Evolutionary conservation across 768 basidiomycete species (phyloP).

Genomic region (Amanita pallidorosea): DNA sequence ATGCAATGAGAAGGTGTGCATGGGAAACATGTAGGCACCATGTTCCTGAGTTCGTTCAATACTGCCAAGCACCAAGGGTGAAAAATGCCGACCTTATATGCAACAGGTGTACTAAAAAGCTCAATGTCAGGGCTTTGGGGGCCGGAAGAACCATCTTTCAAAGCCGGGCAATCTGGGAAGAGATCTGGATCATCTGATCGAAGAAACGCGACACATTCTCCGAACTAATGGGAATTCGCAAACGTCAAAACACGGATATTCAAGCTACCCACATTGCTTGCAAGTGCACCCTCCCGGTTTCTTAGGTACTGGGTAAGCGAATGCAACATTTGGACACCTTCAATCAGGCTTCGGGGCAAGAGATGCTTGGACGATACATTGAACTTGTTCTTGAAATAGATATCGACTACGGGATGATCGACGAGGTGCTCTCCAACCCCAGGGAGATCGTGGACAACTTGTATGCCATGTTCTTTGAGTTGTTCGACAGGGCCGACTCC

Average conservation of each 20-base stretch:
- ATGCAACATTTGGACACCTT: slow-evolving; percentile 18
- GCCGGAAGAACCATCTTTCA: slow-evolving; percentile 29
- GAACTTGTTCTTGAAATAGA: slow-evolving; percentile 41
- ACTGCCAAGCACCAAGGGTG: not conserved
- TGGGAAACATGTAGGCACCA: slow-evolving; percentile 22
- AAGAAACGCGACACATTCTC: slow-evolving; percentile 43
- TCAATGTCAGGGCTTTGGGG: slow-evolving; percentile 32
- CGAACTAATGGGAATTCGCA: slow-evolving; percentile 16
- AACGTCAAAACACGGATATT: not conserved
- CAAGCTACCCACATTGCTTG: slow-evolving; percentile 35
- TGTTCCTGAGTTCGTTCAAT: slow-evolving; percentile 18
- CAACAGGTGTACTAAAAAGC: slow-evolving; percentile 27
- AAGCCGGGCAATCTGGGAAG: slow-evolving; percentile 22
- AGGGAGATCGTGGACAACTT: slow-evolving; percentile 50
- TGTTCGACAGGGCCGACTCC: slow-evolving; percentile 64
- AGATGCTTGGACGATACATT: slow-evolving; percentile 32
- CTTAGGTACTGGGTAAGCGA: slow-evolving; percentile 32
- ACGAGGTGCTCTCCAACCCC: slow-evolving; percentile 66
- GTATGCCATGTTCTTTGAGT: slow-evolving; percentile 40
- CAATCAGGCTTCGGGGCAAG: slow-evolving; percentile 14
- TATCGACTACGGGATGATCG: slow-evolving; percentile 53
- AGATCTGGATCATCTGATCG: slow-evolving; percentile 36
- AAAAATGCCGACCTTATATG: slow-evolving; percentile 20
- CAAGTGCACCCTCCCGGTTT: slow-evolving; percentile 35
- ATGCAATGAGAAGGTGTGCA: slow-evolving; percentile 28